Percentiles rank a stretch among this genome's conserved stretches.
phyloP scores from a whole-genome alignment of 345 rosid genomes.

The Heritiera littoralis region DNA sequence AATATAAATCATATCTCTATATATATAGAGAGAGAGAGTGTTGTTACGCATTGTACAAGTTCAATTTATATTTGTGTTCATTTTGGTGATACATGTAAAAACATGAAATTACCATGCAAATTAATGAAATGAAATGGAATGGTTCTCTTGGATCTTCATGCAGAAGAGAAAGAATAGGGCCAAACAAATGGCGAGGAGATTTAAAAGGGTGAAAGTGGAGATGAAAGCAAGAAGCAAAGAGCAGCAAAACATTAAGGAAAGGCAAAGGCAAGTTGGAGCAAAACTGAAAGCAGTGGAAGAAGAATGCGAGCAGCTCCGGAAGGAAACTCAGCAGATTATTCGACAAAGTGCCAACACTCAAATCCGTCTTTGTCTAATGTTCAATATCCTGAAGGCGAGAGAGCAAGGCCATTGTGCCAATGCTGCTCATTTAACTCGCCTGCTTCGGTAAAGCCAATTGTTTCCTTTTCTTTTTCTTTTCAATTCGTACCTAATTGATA shows the following conservation, averaged over 20 bases:
- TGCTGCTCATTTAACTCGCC: not conserved
- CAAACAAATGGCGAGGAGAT: not conserved
- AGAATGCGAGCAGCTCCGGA: constrained; percentile 5
- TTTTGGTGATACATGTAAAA: no score
- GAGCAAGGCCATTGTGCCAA: not conserved
- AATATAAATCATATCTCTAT: no score
- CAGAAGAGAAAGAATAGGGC: not conserved
- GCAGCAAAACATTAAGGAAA: not conserved
- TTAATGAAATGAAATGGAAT: no score
- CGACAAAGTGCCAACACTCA: not conserved
- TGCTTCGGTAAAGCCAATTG: not conserved
- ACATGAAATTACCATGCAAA: no score
- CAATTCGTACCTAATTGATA: not conserved
- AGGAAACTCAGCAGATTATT: not conserved
- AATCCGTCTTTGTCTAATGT: not conserved
- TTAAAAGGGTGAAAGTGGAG: constrained; percentile 1
- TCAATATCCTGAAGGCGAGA: constrained; percentile 14
- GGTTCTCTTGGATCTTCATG: no score
- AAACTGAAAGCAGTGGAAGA: not conserved
- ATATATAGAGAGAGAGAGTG: no score
- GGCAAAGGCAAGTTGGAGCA: constrained; percentile 4
- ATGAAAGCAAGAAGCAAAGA: constrained; percentile 6
- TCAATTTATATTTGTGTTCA: no score
- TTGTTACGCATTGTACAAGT: no score
- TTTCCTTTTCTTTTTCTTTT: not conserved